phyloP scores from a whole-genome alignment of 2,329 filamentous ascomycete species.

The Colletotrichum agaves region DNA sequence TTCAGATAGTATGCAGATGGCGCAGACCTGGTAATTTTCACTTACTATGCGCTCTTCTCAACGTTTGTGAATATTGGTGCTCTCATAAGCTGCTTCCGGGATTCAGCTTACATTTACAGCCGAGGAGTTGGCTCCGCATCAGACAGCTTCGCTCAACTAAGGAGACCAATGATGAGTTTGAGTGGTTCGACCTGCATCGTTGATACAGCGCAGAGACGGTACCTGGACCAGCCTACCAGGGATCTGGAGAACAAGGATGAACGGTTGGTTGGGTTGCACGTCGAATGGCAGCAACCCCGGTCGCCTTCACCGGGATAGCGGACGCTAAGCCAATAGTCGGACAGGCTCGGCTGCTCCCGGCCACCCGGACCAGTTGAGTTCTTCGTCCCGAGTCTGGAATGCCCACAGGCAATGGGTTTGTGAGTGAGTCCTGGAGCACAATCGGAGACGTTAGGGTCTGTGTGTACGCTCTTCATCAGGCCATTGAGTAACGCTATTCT shows the following conservation, averaged over 20 bases:
- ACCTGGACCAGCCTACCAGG: constrained; percentile 14
- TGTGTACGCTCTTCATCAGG: constrained; percentile 2
- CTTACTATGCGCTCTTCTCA: neutral
- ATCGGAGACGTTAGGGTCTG: constrained; percentile 1
- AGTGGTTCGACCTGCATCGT: constrained; percentile 12
- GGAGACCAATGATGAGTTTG: neutral
- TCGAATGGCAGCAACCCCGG: constrained; percentile 17
- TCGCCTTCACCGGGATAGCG: constrained; percentile 15
- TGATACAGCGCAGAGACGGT: neutral
- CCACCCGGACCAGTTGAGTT: neutral
- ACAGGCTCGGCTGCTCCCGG: constrained; percentile 27
- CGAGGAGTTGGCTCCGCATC: neutral
- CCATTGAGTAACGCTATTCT: neutral
- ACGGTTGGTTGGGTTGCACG: constrained; percentile 7
- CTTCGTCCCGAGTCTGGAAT: neutral
- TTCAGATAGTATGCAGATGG: neutral
- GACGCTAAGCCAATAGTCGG: constrained; percentile 3
- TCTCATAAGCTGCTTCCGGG: neutral
- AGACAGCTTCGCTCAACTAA: neutral
- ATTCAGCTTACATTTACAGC: neutral
- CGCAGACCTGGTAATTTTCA: neutral
- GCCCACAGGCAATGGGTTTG: neutral
- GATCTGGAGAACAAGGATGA: constrained; percentile 22
- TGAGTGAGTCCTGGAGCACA: neutral
- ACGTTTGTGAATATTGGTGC: neutral